Percentiles rank a stretch among this genome's conserved stretches.
phyloP scores from a whole-genome alignment of 2,329 filamentous ascomycete genomes.

The Byssochlamys sp. region DNA sequence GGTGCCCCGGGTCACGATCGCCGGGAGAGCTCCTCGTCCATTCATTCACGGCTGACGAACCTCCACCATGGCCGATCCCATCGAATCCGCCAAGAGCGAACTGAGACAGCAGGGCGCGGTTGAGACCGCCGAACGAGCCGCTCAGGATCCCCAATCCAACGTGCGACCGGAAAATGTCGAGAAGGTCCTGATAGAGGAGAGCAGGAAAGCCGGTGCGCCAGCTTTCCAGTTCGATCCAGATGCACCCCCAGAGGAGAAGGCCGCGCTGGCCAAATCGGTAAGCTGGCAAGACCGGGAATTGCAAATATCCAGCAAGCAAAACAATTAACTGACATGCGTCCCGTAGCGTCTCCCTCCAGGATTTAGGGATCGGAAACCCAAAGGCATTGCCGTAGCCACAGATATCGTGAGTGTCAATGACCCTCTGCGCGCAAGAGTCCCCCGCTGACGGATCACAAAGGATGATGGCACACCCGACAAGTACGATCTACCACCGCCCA shows the following conservation, averaged over 20 bases:
- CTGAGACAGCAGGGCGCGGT: constrained; percentile 72
- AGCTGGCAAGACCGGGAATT: constrained; percentile 24
- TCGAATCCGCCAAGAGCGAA: constrained; percentile 43
- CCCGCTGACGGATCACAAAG: constrained; percentile 18
- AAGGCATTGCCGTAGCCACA: constrained; percentile 52
- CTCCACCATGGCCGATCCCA: background rate
- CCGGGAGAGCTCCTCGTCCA: background rate
- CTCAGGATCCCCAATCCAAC: constrained; percentile 52
- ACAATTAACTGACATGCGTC: constrained; percentile 7
- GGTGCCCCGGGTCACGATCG: background rate
- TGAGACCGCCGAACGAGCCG: constrained; percentile 54
- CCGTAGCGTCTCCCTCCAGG: constrained; percentile 53
- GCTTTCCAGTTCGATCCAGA: constrained; percentile 83
- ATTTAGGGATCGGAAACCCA: constrained; percentile 44
- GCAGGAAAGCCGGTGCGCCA: constrained; percentile 64
- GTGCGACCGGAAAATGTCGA: constrained; percentile 64
- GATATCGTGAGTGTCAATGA: constrained; percentile 49
- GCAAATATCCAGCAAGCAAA: background rate
- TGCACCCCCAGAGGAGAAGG: constrained; percentile 74
- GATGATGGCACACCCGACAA: constrained; percentile 59
- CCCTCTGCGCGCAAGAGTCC: background rate
- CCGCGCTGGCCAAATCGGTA: constrained; percentile 66
- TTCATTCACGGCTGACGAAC: background rate
- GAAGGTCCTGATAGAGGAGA: constrained; percentile 64
- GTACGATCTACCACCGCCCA: constrained; percentile 68